phyloP scores from a whole-genome alignment of 2,329 filamentous ascomycete species.

The Penicillium concentricum region DNA sequence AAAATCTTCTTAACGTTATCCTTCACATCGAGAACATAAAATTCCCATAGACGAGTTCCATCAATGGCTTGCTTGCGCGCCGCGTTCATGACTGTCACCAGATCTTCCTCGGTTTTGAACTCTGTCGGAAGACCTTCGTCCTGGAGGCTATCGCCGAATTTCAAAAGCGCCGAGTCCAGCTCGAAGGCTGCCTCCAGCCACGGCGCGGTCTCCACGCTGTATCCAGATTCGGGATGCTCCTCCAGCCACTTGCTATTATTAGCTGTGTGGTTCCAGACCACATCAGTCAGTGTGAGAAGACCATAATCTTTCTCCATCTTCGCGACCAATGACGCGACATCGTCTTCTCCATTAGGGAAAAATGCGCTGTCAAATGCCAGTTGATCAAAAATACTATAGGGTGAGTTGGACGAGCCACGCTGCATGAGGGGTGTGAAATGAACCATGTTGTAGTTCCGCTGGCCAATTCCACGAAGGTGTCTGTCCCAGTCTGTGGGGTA shows the following conservation, averaged over 20 bases:
- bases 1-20: constrained; percentile 67
- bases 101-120: constrained; percentile 67
- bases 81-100: constrained; percentile 77
- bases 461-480: constrained; percentile 82
- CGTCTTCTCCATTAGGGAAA: constrained; percentile 82
- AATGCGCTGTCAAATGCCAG: constrained; percentile 75
- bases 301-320: constrained; percentile 83
- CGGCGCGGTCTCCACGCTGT: constrained; percentile 88
- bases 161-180: constrained; percentile 71
- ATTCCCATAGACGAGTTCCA: constrained; percentile 84
- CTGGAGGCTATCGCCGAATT: constrained; percentile 62
- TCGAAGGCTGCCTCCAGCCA: constrained; percentile 66
- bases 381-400: constrained; percentile 95
- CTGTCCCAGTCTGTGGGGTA: constrained; percentile 88
- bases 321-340: constrained; percentile 72
- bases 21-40: constrained; percentile 80
- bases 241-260: constrained; percentile 93
- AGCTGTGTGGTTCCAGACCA: constrained; percentile 97
- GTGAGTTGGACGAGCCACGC: constrained; percentile 87
- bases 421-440: constrained; percentile 95
- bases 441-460: constrained; percentile 96
- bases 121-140: constrained; percentile 73
- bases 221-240: constrained; percentile 91
- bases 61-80: constrained; percentile 79
- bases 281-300: constrained; percentile 85